Conservation (phyloP, 805 yeast species). For the Blastobotrys attinorum region DNA sequence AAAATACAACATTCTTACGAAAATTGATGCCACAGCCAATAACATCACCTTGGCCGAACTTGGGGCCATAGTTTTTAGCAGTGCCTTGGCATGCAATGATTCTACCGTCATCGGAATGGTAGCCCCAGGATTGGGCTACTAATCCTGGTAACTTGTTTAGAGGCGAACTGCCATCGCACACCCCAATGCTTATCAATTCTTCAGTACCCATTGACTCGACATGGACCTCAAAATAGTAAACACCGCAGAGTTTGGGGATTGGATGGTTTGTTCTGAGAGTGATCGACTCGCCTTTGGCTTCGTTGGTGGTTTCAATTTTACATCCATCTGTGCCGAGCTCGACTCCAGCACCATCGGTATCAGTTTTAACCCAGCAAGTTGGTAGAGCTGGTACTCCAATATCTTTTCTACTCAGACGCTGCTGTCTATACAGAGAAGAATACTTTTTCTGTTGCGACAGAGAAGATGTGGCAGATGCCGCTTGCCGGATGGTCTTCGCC, state of each 20-base stretch:
- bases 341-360: constrained; percentile 9
- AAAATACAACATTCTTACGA: constrained; percentile 53
- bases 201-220: constrained; percentile 31
- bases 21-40: constrained; percentile 83
- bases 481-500: not conserved
- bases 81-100: constrained; percentile 33
- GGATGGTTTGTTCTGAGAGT: constrained; percentile 29
- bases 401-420: constrained; percentile 10
- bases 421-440: too few relatives aligned
- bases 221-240: constrained; percentile 46
- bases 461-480: not conserved
- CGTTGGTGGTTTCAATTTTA: constrained; percentile 3
- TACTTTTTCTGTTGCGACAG: too few relatives aligned
- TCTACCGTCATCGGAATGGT: constrained; percentile 45
- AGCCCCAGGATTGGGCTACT: constrained; percentile 43
- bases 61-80: constrained; percentile 35
- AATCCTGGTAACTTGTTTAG: constrained; percentile 39
- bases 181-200: constrained; percentile 40
- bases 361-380: constrained; percentile 15
- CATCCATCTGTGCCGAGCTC: constrained; percentile 11
- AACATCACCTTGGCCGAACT: constrained; percentile 50
- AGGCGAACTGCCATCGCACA: constrained; percentile 29
- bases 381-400: constrained; percentile 20
- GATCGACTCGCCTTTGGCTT: constrained; percentile 7
- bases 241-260: constrained; percentile 36